Percentiles rank a stretch among this genome's conserved stretches.
Evolutionary conservation across 768 basidiomycete genomes (phyloP).

Genomic region (Tylopilus cervinicoccineus): DNA sequence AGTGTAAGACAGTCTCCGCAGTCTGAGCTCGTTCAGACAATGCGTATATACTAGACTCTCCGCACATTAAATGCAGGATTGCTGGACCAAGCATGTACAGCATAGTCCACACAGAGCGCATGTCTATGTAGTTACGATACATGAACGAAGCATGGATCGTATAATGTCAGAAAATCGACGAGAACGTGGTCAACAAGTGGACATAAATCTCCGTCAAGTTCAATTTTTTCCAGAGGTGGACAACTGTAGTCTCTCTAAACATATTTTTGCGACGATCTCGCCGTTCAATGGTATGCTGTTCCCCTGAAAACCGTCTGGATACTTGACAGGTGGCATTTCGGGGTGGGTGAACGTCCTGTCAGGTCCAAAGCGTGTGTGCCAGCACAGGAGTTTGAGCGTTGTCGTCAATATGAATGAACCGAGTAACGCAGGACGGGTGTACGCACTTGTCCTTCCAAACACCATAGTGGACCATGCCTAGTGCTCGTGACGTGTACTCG

Average conservation of each 20-base stretch:
- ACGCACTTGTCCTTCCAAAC: constrained; percentile 75
- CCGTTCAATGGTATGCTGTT: constrained; percentile 84
- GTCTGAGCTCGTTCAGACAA: too few species aligned
- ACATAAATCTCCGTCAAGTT: background rate
- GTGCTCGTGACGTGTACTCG: constrained; percentile 71
- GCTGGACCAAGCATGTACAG: too few species aligned
- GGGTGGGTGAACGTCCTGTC: constrained; percentile 71
- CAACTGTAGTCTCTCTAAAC: constrained; percentile 45
- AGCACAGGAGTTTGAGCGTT: background rate
- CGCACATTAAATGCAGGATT: too few species aligned
- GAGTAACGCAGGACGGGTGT: background rate
- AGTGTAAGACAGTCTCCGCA: too few species aligned
- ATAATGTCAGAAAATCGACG: too few species aligned
- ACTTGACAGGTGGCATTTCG: constrained; percentile 58
- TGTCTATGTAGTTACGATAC: too few species aligned
- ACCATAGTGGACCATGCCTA: constrained; percentile 82
- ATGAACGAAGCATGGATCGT: too few species aligned
- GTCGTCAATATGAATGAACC: background rate
- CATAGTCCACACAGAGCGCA: too few species aligned
- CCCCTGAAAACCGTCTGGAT: constrained; percentile 88
- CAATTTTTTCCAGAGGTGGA: background rate
- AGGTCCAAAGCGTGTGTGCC: background rate
- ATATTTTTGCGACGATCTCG: constrained; percentile 57
- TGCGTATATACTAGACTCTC: too few species aligned
- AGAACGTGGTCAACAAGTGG: too few species aligned